phyloP scores from a whole-genome alignment of 108 stramenopile species.

The Cyclotella kingstonii region DNA sequence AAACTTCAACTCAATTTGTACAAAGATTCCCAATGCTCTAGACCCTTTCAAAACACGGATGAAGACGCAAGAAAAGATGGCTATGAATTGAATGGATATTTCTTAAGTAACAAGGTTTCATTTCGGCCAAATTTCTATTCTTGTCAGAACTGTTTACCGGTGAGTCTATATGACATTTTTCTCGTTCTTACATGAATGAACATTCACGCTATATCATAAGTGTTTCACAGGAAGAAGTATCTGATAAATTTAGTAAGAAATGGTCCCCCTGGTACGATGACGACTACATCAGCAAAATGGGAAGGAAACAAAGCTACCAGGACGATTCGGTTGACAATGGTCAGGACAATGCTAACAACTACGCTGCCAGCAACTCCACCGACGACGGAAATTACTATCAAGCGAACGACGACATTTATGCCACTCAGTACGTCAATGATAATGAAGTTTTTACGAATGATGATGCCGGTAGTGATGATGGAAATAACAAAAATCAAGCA shows the following conservation, averaged over 20 bases:
- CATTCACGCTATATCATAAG: not conserved
- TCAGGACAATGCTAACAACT: conserved; percentile 36
- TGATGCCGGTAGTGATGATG: conserved; percentile 15
- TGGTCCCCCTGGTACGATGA: conserved; percentile 82
- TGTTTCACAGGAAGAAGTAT: conserved; percentile 37
- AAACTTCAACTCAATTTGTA: conserved; percentile 78
- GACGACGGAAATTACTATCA: conserved; percentile 47
- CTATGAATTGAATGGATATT: conserved; percentile 66
- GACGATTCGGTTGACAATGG: conserved; percentile 30
- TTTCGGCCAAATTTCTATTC: conserved; percentile 84
- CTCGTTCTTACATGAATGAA: too few species aligned
- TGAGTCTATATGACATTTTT: not conserved
- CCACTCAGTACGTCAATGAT: conserved; percentile 47
- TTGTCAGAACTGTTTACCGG: conserved; percentile 62
- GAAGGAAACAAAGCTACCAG: conserved; percentile 44
- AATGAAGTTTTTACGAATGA: conserved; percentile 24
- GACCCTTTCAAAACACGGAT: conserved; percentile 52
- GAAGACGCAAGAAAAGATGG: conserved; percentile 51
- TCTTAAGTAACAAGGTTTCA: conserved; percentile 56
- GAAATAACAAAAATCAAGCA: conserved; percentile 3
- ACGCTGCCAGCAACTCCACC: conserved; percentile 25
- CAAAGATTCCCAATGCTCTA: conserved; percentile 70
- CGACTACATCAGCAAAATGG: conserved; percentile 65
- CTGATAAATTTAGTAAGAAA: conserved; percentile 68
- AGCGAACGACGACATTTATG: conserved; percentile 34